These are phyloP conservation scores for Paraconiothyrium sp. DNA, from an alignment of 2,329 filamentous ascomycete genomes.

Conservation along the genomic window DNA sequence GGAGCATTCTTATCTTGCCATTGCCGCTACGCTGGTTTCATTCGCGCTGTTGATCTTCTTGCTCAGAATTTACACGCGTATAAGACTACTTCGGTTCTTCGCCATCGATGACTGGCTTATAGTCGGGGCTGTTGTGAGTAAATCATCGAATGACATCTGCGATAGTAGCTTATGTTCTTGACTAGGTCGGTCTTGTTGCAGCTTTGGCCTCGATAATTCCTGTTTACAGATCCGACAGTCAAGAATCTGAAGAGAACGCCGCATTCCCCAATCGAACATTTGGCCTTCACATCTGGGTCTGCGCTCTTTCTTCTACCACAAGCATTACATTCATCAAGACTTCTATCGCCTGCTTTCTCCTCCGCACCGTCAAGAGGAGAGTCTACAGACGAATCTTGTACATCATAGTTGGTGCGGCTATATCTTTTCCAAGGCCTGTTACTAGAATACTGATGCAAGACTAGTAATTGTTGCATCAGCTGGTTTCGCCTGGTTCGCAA, in stretches of 20 bases:
- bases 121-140: slow-evolving; percentile 48
- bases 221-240: slow-evolving; percentile 49
- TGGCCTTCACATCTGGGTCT: slow-evolving; percentile 48
- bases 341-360: slow-evolving; percentile 57
- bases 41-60: slow-evolving; percentile 54
- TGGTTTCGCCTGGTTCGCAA: slow-evolving; percentile 53
- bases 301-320: slow-evolving; percentile 54
- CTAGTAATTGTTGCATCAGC: slow-evolving; percentile 41
- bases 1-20: slow-evolving; percentile 49
- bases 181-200: slow-evolving; percentile 27
- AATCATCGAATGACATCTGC: not conserved
- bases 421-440: not conserved
- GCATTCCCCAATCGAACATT: slow-evolving; percentile 33
- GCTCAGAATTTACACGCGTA: slow-evolving; percentile 57
- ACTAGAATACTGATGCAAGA: slow-evolving; percentile 14
- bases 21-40: slow-evolving; percentile 52
- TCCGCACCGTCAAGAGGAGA: slow-evolving; percentile 50
- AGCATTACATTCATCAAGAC: slow-evolving; percentile 59
- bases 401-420: slow-evolving; percentile 50
- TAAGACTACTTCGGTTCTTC: slow-evolving; percentile 56
- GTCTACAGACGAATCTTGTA: slow-evolving; percentile 53
- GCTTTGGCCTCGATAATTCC: slow-evolving; percentile 20
- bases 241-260: slow-evolving; percentile 51
- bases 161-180: slow-evolving; percentile 24
- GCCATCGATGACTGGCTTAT: slow-evolving; percentile 62